Base-by-base conservation (phyloP, 2,329 filamentous ascomycete species). In the Aspergillus flavus region DNA sequence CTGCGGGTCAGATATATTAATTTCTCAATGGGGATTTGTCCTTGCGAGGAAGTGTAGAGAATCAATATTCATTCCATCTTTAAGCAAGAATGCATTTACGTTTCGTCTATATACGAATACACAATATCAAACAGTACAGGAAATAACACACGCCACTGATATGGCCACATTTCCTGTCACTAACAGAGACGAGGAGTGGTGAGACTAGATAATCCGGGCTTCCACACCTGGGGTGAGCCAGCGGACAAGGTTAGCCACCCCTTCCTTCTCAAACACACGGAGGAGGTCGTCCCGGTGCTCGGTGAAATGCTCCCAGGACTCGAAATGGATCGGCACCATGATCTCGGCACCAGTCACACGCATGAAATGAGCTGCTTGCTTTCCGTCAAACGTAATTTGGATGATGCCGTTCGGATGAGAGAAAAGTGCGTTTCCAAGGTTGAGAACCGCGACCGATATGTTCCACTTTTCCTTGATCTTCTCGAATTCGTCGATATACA, bases 251-350 rank as follows among this genome's bases (percentile, higher is more conserved):
- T 41, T 16, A 19, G 16, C 36, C 7, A 41, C 36, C 6, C 36
- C 36, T 41, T 41, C 36, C 36, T 41, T 41, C 36, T 41, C 36
- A n/a, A 41, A 41, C 36, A 41, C 36, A 6, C 16, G 12, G 2
- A 57, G 28, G 16, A 28, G 36, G 21, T 73, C 72, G 3, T 71
- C 64, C 4, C 72, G 70, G 41, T 69, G 66, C 65, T 83, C 73
- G 1, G 74, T 75, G 58, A 83, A 83, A 65, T 84, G 81, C 0
- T 66, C 68, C 82, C 82, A 85, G 1, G 73, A 74, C 56, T 84
- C 81, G 59, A 73, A 84, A 62, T 84, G 81, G 76, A 85, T 80
- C 0, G 81, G 82, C 1, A 84, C 75, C n/a, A 84, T 62, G 2
- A 76, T 59, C 53, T 83, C 80, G 0, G 79, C 79, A 12, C 71